Percentiles rank a stretch among this genome's conserved stretches.
These are phyloP conservation scores for Kingdonia uniflora DNA, from an alignment of 164 flowering plant species.

Conservation along the genomic window DNA sequence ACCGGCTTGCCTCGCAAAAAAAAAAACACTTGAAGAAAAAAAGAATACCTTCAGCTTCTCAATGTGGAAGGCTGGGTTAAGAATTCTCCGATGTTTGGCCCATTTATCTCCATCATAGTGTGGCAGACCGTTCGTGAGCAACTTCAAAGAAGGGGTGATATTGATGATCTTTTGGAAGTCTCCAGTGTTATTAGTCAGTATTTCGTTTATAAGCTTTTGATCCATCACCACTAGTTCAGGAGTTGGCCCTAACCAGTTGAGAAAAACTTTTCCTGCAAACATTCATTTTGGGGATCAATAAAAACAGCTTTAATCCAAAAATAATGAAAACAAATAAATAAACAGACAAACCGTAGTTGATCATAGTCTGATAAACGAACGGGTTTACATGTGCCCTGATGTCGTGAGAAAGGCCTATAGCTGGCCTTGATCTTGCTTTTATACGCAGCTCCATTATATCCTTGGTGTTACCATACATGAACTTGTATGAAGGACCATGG, in stretches of 20 bases:
- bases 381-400: too few relatives aligned
- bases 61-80: conserved; percentile 20
- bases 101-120: conserved; percentile 16
- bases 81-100: conserved; percentile 18
- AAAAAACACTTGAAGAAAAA: not conserved
- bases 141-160: conserved; percentile 5
- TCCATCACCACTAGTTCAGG: conserved; percentile 7
- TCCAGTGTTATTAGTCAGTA: conserved; percentile 6
- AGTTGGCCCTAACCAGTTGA: conserved; percentile 8
- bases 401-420: conserved; percentile 15
- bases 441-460: too few relatives aligned
- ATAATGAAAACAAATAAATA: too few relatives aligned
- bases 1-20: too few relatives aligned
- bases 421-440: conserved; percentile 21
- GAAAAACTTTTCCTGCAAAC: conserved; percentile 10
- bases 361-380: conserved; percentile 1
- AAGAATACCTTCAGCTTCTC: conserved; percentile 22
- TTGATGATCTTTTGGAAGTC: not conserved
- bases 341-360: conserved; percentile 10
- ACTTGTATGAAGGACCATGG: too few relatives aligned
- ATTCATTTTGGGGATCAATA: too few relatives aligned
- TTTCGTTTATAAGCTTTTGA: conserved; percentile 8
- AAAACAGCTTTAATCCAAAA: too few relatives aligned
- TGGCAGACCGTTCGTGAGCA: conserved; percentile 8
- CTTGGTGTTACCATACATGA: too few relatives aligned